These are phyloP conservation scores for Aspergillus sparsus DNA, from an alignment of 495 filamentous ascomycete genomes.

Conservation along the genomic window DNA sequence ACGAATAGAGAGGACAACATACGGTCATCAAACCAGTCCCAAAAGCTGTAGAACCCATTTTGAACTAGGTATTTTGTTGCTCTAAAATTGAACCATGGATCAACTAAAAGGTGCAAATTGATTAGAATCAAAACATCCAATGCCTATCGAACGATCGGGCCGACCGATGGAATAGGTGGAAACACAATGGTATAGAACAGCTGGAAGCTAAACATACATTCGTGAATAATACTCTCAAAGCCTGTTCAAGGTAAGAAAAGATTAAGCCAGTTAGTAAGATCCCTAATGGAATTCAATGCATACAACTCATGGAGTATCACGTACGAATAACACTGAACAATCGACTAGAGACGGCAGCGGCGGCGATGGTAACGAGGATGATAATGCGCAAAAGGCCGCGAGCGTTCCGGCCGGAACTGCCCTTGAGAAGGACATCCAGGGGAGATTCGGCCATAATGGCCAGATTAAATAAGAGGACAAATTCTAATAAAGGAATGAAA, in stretches of 20 bases:
- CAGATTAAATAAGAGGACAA: conserved; percentile 33
- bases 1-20: conserved; percentile 33
- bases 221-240: conserved; percentile 99
- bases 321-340: conserved; percentile 97
- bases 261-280: conserved; percentile 34
- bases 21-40: conserved; percentile 99
- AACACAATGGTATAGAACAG: neutral
- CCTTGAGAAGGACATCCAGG: conserved; percentile 62
- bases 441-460: conserved; percentile 57
- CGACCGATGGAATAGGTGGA: neutral
- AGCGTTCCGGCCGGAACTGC: conserved; percentile 69
- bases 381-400: conserved; percentile 85
- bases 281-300: conserved; percentile 13
- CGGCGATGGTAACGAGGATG: conserved; percentile 91
- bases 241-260: conserved; percentile 47
- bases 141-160: conserved; percentile 7
- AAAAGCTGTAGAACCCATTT: conserved; percentile 97
- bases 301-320: conserved; percentile 25
- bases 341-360: conserved; percentile 87
- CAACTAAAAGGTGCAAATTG: conserved; percentile 59
- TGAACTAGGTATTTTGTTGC: conserved; percentile 96
- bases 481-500: conserved; percentile 33
- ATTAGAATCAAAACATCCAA: conserved; percentile 19
- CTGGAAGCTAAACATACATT: conserved; percentile 67
- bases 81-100: conserved; percentile 99